Evolutionary conservation across 2,329 filamentous ascomycete species (phyloP).

Genomic region (Ophiostoma angusticollis): DNA sequence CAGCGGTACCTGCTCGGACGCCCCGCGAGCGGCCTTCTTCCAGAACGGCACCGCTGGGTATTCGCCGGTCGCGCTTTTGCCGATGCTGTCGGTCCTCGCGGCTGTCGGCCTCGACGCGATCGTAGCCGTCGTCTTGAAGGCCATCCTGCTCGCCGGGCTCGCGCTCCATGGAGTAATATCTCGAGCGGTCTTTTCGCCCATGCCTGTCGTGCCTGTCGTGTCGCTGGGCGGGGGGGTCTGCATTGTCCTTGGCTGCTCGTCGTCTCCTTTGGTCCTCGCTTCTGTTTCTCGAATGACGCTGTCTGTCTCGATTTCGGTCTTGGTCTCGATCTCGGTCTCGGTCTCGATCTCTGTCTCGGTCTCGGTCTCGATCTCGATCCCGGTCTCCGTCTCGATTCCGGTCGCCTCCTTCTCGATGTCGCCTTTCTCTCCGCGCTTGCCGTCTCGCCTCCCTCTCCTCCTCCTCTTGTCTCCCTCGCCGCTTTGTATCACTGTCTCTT

Average conservation of each 20-base stretch:
- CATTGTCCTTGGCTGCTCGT: too few relatives aligned
- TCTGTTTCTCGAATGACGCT: background rate
- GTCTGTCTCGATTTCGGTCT: background rate
- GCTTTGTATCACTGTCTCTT: slow-evolving; percentile 11
- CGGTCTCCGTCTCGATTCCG: background rate
- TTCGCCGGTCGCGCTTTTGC: slow-evolving; percentile 30
- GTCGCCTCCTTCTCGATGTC: slow-evolving; percentile 1
- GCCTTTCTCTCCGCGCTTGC: slow-evolving; percentile 3
- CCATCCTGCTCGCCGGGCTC: slow-evolving; percentile 1
- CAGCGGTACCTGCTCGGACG: background rate
- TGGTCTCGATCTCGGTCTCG: slow-evolving; percentile 7
- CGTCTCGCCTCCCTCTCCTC: slow-evolving; percentile 9
- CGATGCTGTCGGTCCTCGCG: slow-evolving; percentile 8
- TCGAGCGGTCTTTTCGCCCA: background rate
- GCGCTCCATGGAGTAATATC: slow-evolving; percentile 1
- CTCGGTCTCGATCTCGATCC: background rate
- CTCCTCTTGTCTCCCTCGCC: slow-evolving; percentile 5
- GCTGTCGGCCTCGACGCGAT: slow-evolving; percentile 8
- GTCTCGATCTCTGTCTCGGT: background rate
- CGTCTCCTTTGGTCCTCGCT: slow-evolving; percentile 2
- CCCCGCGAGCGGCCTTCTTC: slow-evolving; percentile 46
- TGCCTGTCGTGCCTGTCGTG: background rate
- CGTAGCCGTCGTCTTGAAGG: slow-evolving; percentile 11
- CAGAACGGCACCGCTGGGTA: slow-evolving; percentile 57
- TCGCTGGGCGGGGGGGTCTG: too few relatives aligned